Percentiles rank a stretch among this genome's conserved stretches.
These are phyloP conservation scores for Barnettozyma hawaiiensis DNA, from an alignment of 1,139 yeast species.

Conservation along the genomic window DNA sequence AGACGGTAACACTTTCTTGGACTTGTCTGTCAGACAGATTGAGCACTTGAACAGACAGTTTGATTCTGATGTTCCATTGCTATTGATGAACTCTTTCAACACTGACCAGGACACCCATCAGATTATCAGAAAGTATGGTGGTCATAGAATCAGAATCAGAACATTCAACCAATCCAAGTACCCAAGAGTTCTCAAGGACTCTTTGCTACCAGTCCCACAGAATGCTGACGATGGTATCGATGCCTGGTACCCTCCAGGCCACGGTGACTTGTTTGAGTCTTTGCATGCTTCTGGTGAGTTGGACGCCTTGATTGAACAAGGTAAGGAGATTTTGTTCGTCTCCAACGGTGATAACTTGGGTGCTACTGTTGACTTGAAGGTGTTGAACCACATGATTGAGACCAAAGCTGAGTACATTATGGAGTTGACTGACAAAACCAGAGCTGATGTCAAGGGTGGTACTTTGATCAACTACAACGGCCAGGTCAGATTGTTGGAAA, in stretches of 20 bases:
- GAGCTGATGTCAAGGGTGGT: conserved; percentile 99
- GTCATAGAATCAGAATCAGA: conserved; percentile 91
- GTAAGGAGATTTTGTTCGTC: conserved; percentile 90
- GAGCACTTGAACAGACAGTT: conserved; percentile 89
- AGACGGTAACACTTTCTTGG: conserved; percentile 96
- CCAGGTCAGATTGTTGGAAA: conserved; percentile 87
- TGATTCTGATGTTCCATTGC: conserved; percentile 90
- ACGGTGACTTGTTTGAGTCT: conserved; percentile 94
- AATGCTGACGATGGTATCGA: conserved; percentile 68
- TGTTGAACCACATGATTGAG: conserved; percentile 88
- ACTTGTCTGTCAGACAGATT: conserved; percentile 91
- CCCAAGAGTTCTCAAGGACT: conserved; percentile 94
- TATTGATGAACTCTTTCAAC: conserved; percentile 97
- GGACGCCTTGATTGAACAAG: conserved; percentile 84
- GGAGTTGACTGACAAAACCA: conserved; percentile 97
- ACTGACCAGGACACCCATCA: conserved; percentile 95
- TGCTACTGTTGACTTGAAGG: conserved; percentile 92
- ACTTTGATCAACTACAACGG: conserved; percentile 96
- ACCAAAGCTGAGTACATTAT: conserved; percentile 90
- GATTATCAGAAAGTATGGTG: conserved; percentile 92
- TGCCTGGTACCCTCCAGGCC: conserved; percentile 98
- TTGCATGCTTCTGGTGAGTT: conserved; percentile 86
- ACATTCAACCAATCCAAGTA: conserved; percentile 96
- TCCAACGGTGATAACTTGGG: conserved; percentile 98
- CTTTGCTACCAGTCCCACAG: conserved; percentile 90